Base-by-base conservation (phyloP, 2,329 filamentous ascomycete species). In the Lachnellula cervina region DNA sequence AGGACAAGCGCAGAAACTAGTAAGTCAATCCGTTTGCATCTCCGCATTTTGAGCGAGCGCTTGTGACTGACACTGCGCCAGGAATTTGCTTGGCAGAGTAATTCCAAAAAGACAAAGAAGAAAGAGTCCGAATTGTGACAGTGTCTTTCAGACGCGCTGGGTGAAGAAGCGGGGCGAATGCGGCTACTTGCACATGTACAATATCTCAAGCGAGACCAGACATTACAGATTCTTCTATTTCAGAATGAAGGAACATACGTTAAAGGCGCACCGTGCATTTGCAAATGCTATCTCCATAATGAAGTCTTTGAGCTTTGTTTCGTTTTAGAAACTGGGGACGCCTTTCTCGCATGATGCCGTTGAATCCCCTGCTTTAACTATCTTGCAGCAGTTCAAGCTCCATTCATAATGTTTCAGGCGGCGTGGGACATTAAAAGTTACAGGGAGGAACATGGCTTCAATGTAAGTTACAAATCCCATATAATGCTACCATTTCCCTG, bases 1-100 rank as follows among this genome's bases (percentile, higher is more conserved):
- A 32, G 77, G 77, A 0, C 71, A 73, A 55, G 73, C 72, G 49
- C 73, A 75, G 65, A 73, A 73, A 55, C 54, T 68, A 56, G 67
- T 65, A 58, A 62, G 63, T 61, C 37, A 45, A 54, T 21, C 34
- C 23, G 13, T 35, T 49, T 34, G n/a, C 38, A 45, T 17, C 47
- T 35, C 49, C 42, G 45, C 17, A n/a, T 19, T 1, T 40, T 42
- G 2, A 32, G 17, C 7, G 13, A 17, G 19, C 6, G 21, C 37
- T 40, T n/a, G 25, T 28, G 42, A 23, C 56, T 60, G 21, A 59
- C 25, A 13, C 19, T 49, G 21, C 19, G 28, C 19, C 42, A 69
- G 66, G 63, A 64, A 58, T 67, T 68, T 32, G 61, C 68, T 54
- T 69, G 67, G 67, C 68, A 69, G 53, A 66, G 65, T 49, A 65